Evolutionary conservation across 257 asterid genomes (phyloP), one percentile per base, ranked within the genome.

Genomic region (Gynochthodes officinalis): DNA sequence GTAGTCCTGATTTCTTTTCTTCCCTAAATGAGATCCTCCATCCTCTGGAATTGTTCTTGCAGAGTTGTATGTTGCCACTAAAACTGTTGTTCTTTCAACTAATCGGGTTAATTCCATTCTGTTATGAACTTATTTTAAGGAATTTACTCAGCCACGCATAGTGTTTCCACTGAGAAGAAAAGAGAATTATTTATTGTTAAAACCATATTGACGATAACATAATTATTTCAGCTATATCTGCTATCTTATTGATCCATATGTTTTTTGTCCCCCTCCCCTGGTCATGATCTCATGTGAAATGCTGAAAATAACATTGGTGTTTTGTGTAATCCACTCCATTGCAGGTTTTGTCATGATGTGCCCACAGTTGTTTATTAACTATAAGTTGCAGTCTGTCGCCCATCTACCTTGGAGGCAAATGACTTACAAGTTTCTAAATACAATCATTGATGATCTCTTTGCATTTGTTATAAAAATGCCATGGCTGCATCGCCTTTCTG

Each of bases 401-500:
- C 99, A 94, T 82, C 72, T 94, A 55, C 99, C 99, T 81, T 94
- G 99, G 99, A 91, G 99, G 84, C 99, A 94, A 79, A 94, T 94
- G 99, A 94, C 99, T 6, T 94, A 94, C 95, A 91, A 91, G 80
- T 94, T 94, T 54, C 80, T 94, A 33, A 94, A 94, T 82, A 94
- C 98, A 25, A 94, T 94, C 46, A 94, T 94, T n/a, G 99, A 94
- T 67, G 99, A 94, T 80, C 96, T 94, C 79, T 94, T 94, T 78
- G 99, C 99, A 13, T 94, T 94, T 28, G 99, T 94, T 50, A 94
- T 94, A 50, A 94, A n/a, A 85, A 94, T 94, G 99, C 99, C 99
- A 3, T 80, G 72, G 62, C 87, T 94, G 28, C 99, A 94, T 79
- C 92, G 99, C 14, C 98, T 94, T 37, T 94, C 99, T 7, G 99